These are phyloP conservation scores for Scheffersomyces segobiensis DNA, from an alignment of 1,139 yeast genomes.

Conservation along the genomic window DNA sequence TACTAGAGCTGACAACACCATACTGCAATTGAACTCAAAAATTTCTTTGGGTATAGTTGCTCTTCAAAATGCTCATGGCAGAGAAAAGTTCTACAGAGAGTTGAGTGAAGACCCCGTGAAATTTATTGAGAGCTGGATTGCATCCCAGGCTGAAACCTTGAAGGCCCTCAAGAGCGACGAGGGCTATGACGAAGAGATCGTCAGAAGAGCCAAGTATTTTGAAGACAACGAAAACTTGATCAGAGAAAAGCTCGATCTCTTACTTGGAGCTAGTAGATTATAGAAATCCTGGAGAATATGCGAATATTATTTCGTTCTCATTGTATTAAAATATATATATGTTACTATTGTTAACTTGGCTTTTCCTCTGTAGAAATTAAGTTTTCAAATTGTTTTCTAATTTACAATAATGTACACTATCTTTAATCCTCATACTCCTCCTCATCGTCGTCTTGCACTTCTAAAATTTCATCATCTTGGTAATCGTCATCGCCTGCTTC, in stretches of 20 bases:
- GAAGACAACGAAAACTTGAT: slow-evolving; percentile 66
- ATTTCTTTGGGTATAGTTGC: slow-evolving; percentile 65
- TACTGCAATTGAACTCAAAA: slow-evolving; percentile 58
- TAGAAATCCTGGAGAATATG: slow-evolving; percentile 10
- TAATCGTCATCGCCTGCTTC: slow-evolving; percentile 15
- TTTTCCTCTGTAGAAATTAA: not conserved
- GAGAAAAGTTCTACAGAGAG: slow-evolving; percentile 64
- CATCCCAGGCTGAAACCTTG: slow-evolving; percentile 72
- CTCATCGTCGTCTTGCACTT: slow-evolving; percentile 14
- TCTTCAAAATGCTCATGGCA: slow-evolving; percentile 55
- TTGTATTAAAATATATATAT: slow-evolving; percentile 5
- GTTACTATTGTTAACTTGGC: not conserved
- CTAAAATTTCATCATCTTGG: slow-evolving; percentile 19
- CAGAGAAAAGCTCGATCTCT: slow-evolving; percentile 72
- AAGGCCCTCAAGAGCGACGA: slow-evolving; percentile 82
- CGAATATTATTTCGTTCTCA: slow-evolving; percentile 7
- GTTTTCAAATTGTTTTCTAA: not conserved
- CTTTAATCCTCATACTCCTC: slow-evolving; percentile 12
- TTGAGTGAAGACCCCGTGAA: slow-evolving; percentile 75
- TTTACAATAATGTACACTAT: slow-evolving; percentile 3
- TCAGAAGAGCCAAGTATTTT: slow-evolving; percentile 80
- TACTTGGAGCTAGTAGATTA: slow-evolving; percentile 45
- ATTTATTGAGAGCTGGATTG: slow-evolving; percentile 72
- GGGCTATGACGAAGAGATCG: slow-evolving; percentile 87
- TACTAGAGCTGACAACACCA: slow-evolving; percentile 46